phyloP scores from a whole-genome alignment of 1,139 yeast genomes.

The Yamadazyma friedrichii region DNA sequence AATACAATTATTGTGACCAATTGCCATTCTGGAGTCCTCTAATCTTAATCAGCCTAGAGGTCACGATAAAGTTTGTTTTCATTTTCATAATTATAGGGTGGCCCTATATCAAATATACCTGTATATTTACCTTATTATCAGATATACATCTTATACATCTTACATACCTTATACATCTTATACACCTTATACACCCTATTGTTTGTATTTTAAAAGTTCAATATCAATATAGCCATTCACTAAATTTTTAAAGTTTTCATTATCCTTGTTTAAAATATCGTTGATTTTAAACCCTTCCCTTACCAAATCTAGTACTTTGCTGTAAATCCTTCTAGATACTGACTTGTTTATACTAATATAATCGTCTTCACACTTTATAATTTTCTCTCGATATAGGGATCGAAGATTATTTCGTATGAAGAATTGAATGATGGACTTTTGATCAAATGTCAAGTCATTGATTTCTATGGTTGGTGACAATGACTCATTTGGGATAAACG shows the following conservation, averaged over 20 bases:
- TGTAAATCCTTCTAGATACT: constrained; percentile 48
- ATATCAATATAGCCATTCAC: background rate
- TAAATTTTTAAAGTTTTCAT: constrained; percentile 16
- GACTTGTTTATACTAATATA: constrained; percentile 37
- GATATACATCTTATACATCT: constrained; percentile 1
- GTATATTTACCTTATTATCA: background rate
- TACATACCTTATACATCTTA: constrained; percentile 2
- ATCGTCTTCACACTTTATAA: constrained; percentile 27
- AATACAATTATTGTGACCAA: too few relatives aligned
- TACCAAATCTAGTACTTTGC: constrained; percentile 9
- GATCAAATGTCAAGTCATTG: constrained; percentile 34
- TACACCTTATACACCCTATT: constrained; percentile 1
- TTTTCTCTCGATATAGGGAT: constrained; percentile 43
- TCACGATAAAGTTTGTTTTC: too few relatives aligned
- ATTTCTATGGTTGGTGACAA: constrained; percentile 2
- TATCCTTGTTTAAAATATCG: constrained; percentile 19
- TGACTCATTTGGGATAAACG: constrained; percentile 4
- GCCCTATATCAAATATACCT: too few relatives aligned
- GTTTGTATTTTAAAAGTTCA: background rate
- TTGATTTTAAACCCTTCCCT: constrained; percentile 12
- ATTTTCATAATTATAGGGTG: too few relatives aligned
- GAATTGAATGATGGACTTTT: constrained; percentile 50
- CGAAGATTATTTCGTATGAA: constrained; percentile 52
- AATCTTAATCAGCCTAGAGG: too few relatives aligned
- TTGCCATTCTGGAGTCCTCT: too few relatives aligned